These are phyloP conservation scores for Salix koriyanagi DNA, from an alignment of 345 rosid genomes.

Conservation along the genomic window DNA sequence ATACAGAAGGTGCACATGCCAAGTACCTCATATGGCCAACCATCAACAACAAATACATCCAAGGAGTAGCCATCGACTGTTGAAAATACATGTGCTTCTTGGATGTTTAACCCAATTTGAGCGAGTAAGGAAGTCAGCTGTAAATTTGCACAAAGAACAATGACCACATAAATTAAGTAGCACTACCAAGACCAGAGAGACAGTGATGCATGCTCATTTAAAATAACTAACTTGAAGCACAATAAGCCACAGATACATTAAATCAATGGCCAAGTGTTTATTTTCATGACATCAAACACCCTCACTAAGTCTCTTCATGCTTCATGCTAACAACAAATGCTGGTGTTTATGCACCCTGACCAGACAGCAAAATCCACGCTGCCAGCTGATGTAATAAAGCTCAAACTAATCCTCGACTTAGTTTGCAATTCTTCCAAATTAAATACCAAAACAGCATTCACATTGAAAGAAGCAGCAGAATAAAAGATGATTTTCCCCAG, in stretches of 20 bases:
- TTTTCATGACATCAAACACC: not conserved
- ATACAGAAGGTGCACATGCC: not conserved
- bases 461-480: not conserved
- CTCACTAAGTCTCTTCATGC: not conserved
- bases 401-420: not conserved
- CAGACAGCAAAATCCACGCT: not conserved
- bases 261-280: not conserved
- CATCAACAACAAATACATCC: constrained; percentile 98
- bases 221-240: not conserved
- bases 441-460: constrained; percentile 2
- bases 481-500: constrained; percentile 1
- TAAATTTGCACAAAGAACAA: constrained; percentile 24
- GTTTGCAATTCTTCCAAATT: not conserved
- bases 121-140: constrained; percentile 89
- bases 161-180: constrained; percentile 4
- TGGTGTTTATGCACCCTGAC: not conserved
- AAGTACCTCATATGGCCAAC: constrained; percentile 98
- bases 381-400: not conserved
- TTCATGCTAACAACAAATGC: not conserved
- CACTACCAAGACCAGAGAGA: not conserved
- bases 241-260: not conserved
- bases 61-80: constrained; percentile 88
- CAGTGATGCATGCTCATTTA: not conserved
- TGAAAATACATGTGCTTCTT: constrained; percentile 97
- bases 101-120: constrained; percentile 91